Conservation (phyloP, 1,284 basidiomycete species). For the Ustilago loliicola region DNA sequence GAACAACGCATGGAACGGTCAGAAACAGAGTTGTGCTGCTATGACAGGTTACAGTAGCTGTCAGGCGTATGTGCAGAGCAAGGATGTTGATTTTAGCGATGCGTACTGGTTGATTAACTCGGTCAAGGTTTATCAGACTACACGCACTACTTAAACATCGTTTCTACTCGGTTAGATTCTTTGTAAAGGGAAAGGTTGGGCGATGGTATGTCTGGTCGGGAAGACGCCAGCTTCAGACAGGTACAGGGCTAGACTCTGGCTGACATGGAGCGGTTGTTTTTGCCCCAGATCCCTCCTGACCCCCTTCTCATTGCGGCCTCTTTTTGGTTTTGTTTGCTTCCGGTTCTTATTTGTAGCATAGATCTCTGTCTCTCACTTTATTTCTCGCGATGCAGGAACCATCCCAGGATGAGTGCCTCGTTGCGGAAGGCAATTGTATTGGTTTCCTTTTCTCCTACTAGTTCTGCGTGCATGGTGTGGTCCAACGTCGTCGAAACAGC, state of each 20-base stretch:
- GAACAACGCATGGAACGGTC: slow-evolving; percentile 42
- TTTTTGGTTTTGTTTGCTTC: neutral
- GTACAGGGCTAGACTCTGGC: slow-evolving; percentile 9
- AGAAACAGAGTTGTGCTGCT: slow-evolving; percentile 44
- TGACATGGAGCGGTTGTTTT: slow-evolving; percentile 8
- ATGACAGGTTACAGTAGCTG: slow-evolving; percentile 48
- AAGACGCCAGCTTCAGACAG: neutral
- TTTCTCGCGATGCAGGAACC: neutral
- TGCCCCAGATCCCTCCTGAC: slow-evolving; percentile 24
- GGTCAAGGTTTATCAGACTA: slow-evolving; percentile 56
- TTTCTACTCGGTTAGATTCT: neutral
- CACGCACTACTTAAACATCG: slow-evolving; percentile 20
- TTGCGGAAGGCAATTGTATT: neutral
- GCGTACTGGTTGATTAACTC: slow-evolving; percentile 59
- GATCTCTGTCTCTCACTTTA: neutral
- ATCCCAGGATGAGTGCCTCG: neutral
- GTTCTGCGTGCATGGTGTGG: no score
- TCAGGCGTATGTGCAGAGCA: slow-evolving; percentile 43
- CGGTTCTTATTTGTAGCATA: slow-evolving; percentile 12
- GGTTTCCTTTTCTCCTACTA: neutral
- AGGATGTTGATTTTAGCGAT: slow-evolving; percentile 42
- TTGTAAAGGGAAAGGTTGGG: neutral
- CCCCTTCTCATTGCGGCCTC: neutral
- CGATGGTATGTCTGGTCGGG: slow-evolving; percentile 21
- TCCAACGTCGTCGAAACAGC: no score